These are phyloP conservation scores for Verticillium albo-atrum DNA, from an alignment of 2,329 filamentous ascomycete genomes.

Conservation along the genomic window DNA sequence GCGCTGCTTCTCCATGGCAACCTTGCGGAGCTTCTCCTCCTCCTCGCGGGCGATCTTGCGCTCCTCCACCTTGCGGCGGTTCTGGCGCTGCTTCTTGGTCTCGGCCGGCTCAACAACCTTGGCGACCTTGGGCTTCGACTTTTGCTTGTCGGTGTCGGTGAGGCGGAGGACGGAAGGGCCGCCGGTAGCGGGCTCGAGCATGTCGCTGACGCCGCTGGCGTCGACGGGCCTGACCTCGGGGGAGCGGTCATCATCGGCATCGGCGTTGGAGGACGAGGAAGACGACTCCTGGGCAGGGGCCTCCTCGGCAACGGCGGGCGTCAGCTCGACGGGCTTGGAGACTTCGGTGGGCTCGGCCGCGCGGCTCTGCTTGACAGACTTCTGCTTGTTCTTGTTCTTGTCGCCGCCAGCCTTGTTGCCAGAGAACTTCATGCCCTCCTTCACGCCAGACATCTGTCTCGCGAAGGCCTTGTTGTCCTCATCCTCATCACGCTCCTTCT, in stretches of 20 bases:
- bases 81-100: conserved; percentile 94
- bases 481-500: conserved; percentile 46
- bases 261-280: conserved; percentile 68
- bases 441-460: conserved; percentile 64
- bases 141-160: conserved; percentile 60
- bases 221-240: conserved; percentile 55
- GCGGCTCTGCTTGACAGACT: conserved; percentile 66
- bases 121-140: conserved; percentile 58
- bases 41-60: conserved; percentile 71
- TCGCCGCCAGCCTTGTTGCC: conserved; percentile 44
- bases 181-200: conserved; percentile 71
- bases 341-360: conserved; percentile 48
- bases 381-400: conserved; percentile 58
- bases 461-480: conserved; percentile 74
- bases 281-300: conserved; percentile 43
- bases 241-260: conserved; percentile 79
- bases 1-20: conserved; percentile 75
- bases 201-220: conserved; percentile 75
- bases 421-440: conserved; percentile 62
- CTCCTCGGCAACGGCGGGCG: conserved; percentile 54
- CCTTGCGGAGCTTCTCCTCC: conserved; percentile 73
- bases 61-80: conserved; percentile 81
- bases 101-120: conserved; percentile 65
- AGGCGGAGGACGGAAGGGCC: conserved; percentile 75
- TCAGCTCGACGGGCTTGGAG: conserved; percentile 57